Conservation (phyloP, 805 yeast genomes). For the Myxozyma geophila region DNA sequence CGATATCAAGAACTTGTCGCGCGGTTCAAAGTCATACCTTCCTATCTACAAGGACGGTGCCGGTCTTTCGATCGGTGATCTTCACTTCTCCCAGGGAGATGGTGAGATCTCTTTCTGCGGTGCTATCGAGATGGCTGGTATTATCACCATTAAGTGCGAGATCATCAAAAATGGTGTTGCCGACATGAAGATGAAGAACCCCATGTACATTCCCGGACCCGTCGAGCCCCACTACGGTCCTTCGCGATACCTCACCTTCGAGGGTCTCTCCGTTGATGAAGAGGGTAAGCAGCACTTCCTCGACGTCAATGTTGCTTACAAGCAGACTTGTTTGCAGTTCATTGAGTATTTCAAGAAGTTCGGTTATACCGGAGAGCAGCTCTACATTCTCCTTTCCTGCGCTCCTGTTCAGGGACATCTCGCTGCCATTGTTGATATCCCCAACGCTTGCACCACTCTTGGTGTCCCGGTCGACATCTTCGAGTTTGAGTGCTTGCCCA, state of each 20-base stretch:
- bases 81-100: slow-evolving; percentile 59
- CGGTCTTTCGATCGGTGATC: slow-evolving; percentile 54
- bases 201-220: slow-evolving; percentile 56
- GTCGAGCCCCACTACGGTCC: slow-evolving; percentile 57
- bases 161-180: slow-evolving; percentile 53
- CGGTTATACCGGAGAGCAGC: slow-evolving; percentile 58
- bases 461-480: slow-evolving; percentile 59
- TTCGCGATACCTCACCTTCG: slow-evolving; percentile 55
- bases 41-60: slow-evolving; percentile 57
- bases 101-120: slow-evolving; percentile 61
- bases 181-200: slow-evolving; percentile 50
- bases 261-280: slow-evolving; percentile 59
- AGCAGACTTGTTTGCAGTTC: slow-evolving; percentile 55
- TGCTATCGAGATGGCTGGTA: slow-evolving; percentile 59
- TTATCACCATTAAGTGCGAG: slow-evolving; percentile 50
- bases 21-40: slow-evolving; percentile 55
- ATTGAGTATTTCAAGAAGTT: slow-evolving; percentile 56
- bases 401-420: slow-evolving; percentile 59
- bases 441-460: slow-evolving; percentile 57
- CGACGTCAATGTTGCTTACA: slow-evolving; percentile 55
- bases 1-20: slow-evolving; percentile 55
- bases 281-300: slow-evolving; percentile 52
- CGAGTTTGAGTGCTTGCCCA: slow-evolving; percentile 49
- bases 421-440: slow-evolving; percentile 59
- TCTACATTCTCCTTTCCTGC: slow-evolving; percentile 52